phyloP scores from a whole-genome alignment of 2,329 filamentous ascomycete species.

The Calonectria crousiana region DNA sequence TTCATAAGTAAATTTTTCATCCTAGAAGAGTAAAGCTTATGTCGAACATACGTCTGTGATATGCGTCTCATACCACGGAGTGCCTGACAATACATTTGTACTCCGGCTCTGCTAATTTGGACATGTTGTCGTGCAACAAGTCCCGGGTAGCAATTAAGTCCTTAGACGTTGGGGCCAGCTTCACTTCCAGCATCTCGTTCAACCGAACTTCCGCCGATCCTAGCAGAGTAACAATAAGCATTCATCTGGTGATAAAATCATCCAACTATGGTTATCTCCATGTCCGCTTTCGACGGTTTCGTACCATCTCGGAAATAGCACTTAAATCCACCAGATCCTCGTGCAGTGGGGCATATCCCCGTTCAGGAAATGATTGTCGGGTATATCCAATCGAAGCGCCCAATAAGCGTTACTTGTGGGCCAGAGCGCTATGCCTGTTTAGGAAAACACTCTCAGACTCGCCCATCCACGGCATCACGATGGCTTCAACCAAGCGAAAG shows the following conservation, averaged over 20 bases:
- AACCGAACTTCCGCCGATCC: background rate
- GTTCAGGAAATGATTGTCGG: background rate
- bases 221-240: background rate
- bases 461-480: background rate
- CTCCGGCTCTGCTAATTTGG: no score
- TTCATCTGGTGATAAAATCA: background rate
- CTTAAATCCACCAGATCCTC: background rate
- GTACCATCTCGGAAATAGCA: background rate
- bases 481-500: background rate
- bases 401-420: background rate
- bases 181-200: background rate
- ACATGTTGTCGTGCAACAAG: background rate
- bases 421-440: background rate
- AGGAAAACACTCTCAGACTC: slow-evolving; percentile 27
- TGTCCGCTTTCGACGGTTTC: background rate
- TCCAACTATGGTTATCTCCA: background rate
- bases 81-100: no score
- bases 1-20: no score
- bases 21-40: no score
- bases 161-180: no score
- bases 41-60: no score
- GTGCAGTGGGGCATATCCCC: background rate
- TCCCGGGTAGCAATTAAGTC: background rate
- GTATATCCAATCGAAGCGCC: background rate
- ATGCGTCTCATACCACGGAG: no score